A percentile compares a stretch with the other conserved stretches of the same genome.
Conservation (phyloP, 2,329 filamentous ascomycete species). For the Fusarium mexicanum region DNA sequence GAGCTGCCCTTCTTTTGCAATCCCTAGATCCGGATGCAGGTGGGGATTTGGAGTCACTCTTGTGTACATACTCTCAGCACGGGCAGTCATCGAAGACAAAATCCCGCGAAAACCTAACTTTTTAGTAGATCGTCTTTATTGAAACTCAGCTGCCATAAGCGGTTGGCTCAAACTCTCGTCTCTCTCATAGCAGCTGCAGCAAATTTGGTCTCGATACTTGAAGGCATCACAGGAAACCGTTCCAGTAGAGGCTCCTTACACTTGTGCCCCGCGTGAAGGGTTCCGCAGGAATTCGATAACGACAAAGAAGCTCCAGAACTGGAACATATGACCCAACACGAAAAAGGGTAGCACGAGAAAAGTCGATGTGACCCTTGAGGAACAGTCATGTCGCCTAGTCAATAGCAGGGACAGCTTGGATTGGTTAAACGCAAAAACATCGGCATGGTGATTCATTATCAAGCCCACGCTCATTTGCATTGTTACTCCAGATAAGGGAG, state of each 20-base stretch:
- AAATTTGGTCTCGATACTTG: not conserved
- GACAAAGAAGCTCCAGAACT: slow-evolving; percentile 8
- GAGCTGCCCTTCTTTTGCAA: slow-evolving; percentile 18
- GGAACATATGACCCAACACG: slow-evolving; percentile 21
- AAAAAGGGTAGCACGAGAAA: slow-evolving; percentile 24
- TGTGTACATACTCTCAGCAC: not conserved
- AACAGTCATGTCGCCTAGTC: slow-evolving; percentile 19
- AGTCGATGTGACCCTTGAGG: slow-evolving; percentile 23
- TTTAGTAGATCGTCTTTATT: not conserved
- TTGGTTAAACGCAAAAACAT: slow-evolving; percentile 2
- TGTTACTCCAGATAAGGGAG: slow-evolving; percentile 30
- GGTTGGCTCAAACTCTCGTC: slow-evolving; percentile 12
- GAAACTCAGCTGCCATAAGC: slow-evolving; percentile 20
- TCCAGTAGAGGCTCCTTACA: slow-evolving; percentile 1
- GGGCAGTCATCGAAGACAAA: not conserved
- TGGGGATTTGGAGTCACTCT: slow-evolving; percentile 24
- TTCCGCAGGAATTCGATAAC: slow-evolving; percentile 27
- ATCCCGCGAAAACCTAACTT: slow-evolving; percentile 3
- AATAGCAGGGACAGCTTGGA: slow-evolving; percentile 9
- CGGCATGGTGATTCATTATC: slow-evolving; percentile 39
- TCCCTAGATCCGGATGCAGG: slow-evolving; percentile 36
- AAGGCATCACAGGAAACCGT: slow-evolving; percentile 1
- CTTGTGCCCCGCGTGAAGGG: not conserved
- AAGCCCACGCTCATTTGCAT: slow-evolving; percentile 7
- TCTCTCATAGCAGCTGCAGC: not conserved